These are phyloP conservation scores for Mycosphaerella sp. DNA, from an alignment of 2,329 filamentous ascomycete genomes.

Conservation along the genomic window DNA sequence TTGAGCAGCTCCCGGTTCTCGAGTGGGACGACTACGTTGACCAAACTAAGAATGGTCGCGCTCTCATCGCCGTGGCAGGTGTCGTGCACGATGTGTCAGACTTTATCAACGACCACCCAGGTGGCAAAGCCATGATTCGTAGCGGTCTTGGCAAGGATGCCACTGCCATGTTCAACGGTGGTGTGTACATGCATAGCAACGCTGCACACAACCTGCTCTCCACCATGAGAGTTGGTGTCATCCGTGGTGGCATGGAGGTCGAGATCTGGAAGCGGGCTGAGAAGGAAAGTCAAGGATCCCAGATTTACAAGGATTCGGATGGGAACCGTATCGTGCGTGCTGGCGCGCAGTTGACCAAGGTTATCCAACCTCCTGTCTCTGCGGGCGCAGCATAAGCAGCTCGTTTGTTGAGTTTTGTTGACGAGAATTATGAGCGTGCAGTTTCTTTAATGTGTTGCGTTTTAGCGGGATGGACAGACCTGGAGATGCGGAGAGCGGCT, in stretches of 20 bases:
- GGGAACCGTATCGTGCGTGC: constrained; percentile 81
- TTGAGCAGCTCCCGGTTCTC: constrained; percentile 79
- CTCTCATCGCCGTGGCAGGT: constrained; percentile 70
- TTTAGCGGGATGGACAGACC: constrained; percentile 17
- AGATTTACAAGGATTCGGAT: constrained; percentile 70
- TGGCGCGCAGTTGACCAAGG: constrained; percentile 77
- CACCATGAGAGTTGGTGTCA: constrained; percentile 81
- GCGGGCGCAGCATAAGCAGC: constrained; percentile 68
- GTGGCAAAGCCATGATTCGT: constrained; percentile 78
- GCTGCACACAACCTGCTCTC: constrained; percentile 83
- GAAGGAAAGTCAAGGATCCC: constrained; percentile 75
- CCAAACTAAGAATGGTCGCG: constrained; percentile 70
- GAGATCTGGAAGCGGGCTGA: constrained; percentile 90
- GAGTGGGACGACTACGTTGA: constrained; percentile 81
- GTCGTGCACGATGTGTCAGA: constrained; percentile 78
- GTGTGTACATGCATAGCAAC: constrained; percentile 85
- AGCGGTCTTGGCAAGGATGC: constrained; percentile 81
- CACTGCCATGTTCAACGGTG: constrained; percentile 86
- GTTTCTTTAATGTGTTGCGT: constrained; percentile 16
- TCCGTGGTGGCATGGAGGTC: constrained; percentile 79
- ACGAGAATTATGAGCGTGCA: constrained; percentile 11
- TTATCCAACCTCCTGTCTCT: constrained; percentile 69
- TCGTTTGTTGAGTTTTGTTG: not conserved
- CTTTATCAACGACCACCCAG: constrained; percentile 86
- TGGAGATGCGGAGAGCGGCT: not conserved